Conservation (phyloP, 169 alveolate species). For the Plasmodium sp. region DNA sequence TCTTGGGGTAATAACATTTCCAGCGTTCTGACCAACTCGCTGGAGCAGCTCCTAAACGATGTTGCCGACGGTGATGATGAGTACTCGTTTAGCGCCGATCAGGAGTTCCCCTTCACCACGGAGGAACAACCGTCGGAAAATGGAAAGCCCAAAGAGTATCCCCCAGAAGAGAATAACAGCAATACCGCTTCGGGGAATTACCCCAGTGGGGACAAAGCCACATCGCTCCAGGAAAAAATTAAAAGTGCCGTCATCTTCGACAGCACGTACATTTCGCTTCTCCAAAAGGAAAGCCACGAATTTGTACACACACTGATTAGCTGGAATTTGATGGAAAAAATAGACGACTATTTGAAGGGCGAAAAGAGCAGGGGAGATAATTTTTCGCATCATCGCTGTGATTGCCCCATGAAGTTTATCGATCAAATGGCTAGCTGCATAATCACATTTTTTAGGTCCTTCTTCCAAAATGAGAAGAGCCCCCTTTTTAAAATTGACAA, state of each 20-base stretch:
- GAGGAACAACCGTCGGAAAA: not conserved
- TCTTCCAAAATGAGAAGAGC: constrained; percentile 54
- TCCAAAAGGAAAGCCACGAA: constrained; percentile 62
- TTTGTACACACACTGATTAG: constrained; percentile 28
- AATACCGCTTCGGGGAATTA: not conserved
- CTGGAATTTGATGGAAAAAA: constrained; percentile 40
- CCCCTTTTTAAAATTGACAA: constrained; percentile 59
- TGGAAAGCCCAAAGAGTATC: not conserved
- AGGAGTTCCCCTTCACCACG: not conserved
- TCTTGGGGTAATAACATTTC: constrained; percentile 65
- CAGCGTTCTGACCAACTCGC: constrained; percentile 1
- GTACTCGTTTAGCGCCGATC: not conserved
- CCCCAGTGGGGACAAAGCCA: not conserved
- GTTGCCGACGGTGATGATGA: constrained; percentile 14
- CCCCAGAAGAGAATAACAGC: not conserved
- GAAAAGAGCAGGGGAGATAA: not conserved
- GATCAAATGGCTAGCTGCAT: constrained; percentile 28
- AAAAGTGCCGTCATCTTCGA: constrained; percentile 8
- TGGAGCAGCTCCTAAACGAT: constrained; percentile 48
- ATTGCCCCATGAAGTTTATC: not conserved
- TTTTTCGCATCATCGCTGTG: not conserved
- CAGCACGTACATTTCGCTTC: constrained; percentile 29
- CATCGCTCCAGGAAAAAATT: constrained; percentile 14
- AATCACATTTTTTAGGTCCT: constrained; percentile 51
- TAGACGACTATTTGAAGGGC: constrained; percentile 6